Conservation (phyloP, 1,284 basidiomycete species). For the Ustilago esculenta region DNA sequence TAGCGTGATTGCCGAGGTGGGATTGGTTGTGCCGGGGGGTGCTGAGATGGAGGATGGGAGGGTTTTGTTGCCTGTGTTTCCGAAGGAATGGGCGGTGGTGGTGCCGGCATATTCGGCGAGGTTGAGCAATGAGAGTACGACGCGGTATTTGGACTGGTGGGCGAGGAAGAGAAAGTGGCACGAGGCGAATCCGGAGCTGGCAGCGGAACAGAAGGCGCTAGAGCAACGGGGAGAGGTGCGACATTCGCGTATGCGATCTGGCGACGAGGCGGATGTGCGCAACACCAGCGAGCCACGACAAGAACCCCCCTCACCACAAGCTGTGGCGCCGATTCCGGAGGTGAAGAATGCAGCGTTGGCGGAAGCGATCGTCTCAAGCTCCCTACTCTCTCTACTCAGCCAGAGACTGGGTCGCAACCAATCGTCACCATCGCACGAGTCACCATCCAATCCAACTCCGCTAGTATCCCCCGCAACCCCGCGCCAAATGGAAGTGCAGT, state of each 20-base stretch:
- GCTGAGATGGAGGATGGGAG: not conserved
- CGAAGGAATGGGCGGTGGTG: slow-evolving; percentile 13
- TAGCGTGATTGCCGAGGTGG: not conserved
- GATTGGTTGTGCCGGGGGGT: not conserved
- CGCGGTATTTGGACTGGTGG: slow-evolving; percentile 43
- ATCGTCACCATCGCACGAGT: too few relatives aligned
- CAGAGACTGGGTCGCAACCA: slow-evolving; percentile 9
- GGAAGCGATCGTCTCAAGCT: slow-evolving; percentile 26
- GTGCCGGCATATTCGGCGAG: slow-evolving; percentile 26
- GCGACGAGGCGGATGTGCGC: too few relatives aligned
- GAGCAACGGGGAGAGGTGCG: not conserved
- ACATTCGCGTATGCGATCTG: too few relatives aligned
- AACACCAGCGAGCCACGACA: too few relatives aligned
- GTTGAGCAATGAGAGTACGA: slow-evolving; percentile 39
- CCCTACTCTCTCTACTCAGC: slow-evolving; percentile 11
- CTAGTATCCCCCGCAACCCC: not conserved
- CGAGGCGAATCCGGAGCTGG: slow-evolving; percentile 24
- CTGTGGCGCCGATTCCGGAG: too few relatives aligned
- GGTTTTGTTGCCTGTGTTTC: not conserved
- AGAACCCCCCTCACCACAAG: too few relatives aligned
- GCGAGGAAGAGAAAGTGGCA: slow-evolving; percentile 29
- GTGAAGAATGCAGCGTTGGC: not conserved
- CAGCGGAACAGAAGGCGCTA: not conserved
- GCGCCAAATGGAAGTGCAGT: not conserved
- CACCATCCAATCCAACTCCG: not conserved